Evolutionary conservation across 495 filamentous ascomycete species (phyloP), one percentile per base, ranked within the genome.

Genomic region (Aspergillus bridgeri): DNA sequence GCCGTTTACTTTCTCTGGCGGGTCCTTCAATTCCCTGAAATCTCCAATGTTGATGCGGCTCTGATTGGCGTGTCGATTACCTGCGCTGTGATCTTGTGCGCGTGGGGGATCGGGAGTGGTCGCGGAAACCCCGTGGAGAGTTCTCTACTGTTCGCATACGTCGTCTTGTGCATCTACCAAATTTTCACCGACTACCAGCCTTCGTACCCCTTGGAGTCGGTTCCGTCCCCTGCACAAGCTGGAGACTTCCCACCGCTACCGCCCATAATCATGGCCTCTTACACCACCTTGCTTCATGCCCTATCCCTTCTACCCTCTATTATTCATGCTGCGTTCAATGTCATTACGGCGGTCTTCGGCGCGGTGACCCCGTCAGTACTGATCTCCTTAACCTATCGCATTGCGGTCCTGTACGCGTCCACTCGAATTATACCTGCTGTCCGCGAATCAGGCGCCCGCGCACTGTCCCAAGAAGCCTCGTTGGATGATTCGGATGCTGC

Each of bases 181-280:
- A 97, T 97, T 66, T 98, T 98, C 74, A 98, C 94, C 45, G 94
- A 98, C 69, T 98, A 97, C 73, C 83, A 91, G 62, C 92, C 92
- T 8, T 91, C 89, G 4, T 68, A 82, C 15, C 80, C 81, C 1
- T 71, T 81, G 27, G 82, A 83, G 19, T 79, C 82, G 8, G 76
- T 81, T 11, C 75, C 78, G 23, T 74, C 75, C 18, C 79, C 83
- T 42, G 60, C 79, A 5, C 77, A 86, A 56, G 74, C 74, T 9
- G 88, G 90, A 53, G 92, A 96, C 27, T 94, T 98, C 53, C 94
- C 94, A 4, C 94, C 94, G 5, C 81, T 98, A 6, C 94, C 94
- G 2, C 94, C 94, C 0, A 92, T 97, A 49, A 89, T 98, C 69
- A 97, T 98, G 94, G 93, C 92, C n/a, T 96, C 92, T 24, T 98